Evolutionary conservation across 1,284 basidiomycete genomes (phyloP), one percentile per base, ranked within the genome.

Genomic region (Irpex sp.): DNA sequence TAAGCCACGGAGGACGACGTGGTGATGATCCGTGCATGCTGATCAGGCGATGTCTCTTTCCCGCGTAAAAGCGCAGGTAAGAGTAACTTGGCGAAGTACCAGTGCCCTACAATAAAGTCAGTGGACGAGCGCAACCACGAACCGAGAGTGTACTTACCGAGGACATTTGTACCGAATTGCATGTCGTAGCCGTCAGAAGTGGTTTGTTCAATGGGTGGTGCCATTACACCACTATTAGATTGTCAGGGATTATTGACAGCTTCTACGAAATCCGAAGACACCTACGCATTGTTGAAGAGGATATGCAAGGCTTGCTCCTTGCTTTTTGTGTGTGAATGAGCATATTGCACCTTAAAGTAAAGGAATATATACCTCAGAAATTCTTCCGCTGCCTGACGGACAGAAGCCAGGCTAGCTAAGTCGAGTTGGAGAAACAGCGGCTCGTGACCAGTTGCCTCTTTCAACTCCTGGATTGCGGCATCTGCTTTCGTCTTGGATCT

Each of bases 221-320:
- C 70, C 82, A 85, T 83, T 15, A 85, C 76, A 3, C 84, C 83
- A 0, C 81, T 83, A 34, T 15, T 37, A 26, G 15, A 11, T 17
- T 60, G n/a, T 31, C 31, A 31, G 31, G 31, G 31, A 31, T 31
- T 31, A 31, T 31, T 31, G 31, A 31, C 31, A 31, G 31, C 31
- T 31, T 31, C 31, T 31, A 31, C 31, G 31, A 31, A 31, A 31
- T 31, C 31, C 51, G 36, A 55, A 11, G 56, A 70, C 2, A 51
- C 78, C 62, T 58, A 85, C 81, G 78, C 83, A 62, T 84, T 84
- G 69, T 85, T 84, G 66, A 81, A 82, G 6, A 87, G 73, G 11
- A 83, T 74, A 66, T 86, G 78, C 7, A 87, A 72, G 57, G 79
- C 72, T 0, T 63, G 71, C 67, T 86, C 85, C 64, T 82, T 80